Base-by-base conservation (phyloP, 2,329 filamentous ascomycete genomes). In the Sarocladiaceae sp. region DNA sequence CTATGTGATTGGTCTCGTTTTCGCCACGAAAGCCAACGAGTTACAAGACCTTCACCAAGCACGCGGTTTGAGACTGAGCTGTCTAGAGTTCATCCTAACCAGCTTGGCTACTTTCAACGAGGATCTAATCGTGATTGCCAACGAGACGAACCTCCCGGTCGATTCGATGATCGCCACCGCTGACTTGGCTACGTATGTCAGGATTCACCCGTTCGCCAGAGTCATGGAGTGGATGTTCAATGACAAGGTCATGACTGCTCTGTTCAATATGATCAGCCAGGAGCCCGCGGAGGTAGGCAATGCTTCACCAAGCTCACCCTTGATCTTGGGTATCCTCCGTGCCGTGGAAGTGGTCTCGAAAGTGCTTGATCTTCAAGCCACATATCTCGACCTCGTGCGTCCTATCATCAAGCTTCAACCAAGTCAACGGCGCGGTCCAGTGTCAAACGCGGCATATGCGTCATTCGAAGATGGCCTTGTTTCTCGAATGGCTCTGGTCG, bases 181-280 rank as follows among this genome's bases (percentile, higher is more conserved):
- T 3, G 85, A 86, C 45, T 70, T 97, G 4, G 79, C 82, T 41
- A 76, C 78, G 5, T 99, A 98, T 59, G 81, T 93, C 47, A 80
- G 82, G 19, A 76, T 95, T 44, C 94, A 98, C 65, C 91, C 94
- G 1, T 98, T 97, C 57, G 82, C 87, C 3, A 81, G 94, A 47
- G 83, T 95, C 13, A 96, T 97, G 86, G 93, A 98, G 59, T 97
- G 93, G 89, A 79, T 98, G 65, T 95, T 95, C 64, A 96, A 95
- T 58, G 88, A 94, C 56, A 88, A 85, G 51, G 87, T 96, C 18
- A 80, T 95, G 55, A 78, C 78, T 51, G 79, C 83, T 12, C 67
- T 98, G 2, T 91, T 96, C 62, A 74, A 79, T 46, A 79, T 85
- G 10, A 79, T 93, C 23, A 85, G 91, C 53, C 84, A 94, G 59